Evolutionary conservation across 2,329 filamentous ascomycete genomes (phyloP), one percentile per base, ranked within the genome.

Genomic region (Xylariaceae sp.): DNA sequence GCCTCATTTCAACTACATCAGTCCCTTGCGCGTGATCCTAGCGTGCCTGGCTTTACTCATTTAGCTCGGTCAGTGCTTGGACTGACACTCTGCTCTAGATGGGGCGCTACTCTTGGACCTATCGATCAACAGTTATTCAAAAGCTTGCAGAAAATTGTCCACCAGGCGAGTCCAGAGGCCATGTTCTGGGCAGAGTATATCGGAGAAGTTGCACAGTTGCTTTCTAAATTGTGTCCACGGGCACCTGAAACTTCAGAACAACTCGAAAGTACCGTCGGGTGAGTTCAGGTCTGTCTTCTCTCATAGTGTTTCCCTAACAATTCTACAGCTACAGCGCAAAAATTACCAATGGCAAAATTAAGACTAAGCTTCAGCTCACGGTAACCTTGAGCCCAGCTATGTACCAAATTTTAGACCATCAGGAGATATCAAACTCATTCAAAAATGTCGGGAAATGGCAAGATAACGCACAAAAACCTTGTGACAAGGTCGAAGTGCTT

Each of bases 31-130:
- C 86, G 90, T 0, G 76, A 89, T 31, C 79, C 93, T 1, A 82
- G 84, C 12, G 81, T 83, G 1, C 91, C 94, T 34, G 91, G 91
- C 0, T 75, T 96, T 23, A 87, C 86, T 1, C 92, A 97, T 69
- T 73, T 86, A 40, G 82, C 87, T 47, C 84, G 92, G 11, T 88
- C 90, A 0, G 73, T 90, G 2, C 78, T 96, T 3, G 90, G 86
- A 0, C 76, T 96, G 3, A 82, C 88, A 1, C 78, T 91, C 1
- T 92, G 87, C 64, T 86, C 89, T 41, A 81, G 92, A 63, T 96
- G 91, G 86, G 89, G 87, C 16, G 86, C 85, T 2, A 82, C 83
- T 43, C 69, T 86, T 3, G 78, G 78, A 0, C 78, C 79, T 1
- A 69, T 76, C 0, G 84, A 87, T 58, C 67, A 69, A 12, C 69